Base-by-base conservation (phyloP, 257 asterid species). In the Solanum commersonii region DNA sequence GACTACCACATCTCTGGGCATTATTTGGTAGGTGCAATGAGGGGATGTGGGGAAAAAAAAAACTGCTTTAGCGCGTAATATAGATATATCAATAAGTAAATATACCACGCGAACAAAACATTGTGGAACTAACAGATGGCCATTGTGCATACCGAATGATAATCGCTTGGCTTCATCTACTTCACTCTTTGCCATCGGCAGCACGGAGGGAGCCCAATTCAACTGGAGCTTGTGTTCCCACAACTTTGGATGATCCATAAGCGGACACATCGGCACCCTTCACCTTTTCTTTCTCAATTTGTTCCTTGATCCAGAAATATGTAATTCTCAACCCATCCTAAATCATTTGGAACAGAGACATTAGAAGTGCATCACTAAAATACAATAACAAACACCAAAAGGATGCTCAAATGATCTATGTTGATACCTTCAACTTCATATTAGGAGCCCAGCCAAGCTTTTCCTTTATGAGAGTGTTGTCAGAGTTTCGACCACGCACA, bases 371-470 rank as follows among this genome's bases (percentile, higher is more conserved):
- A 16, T 44, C 18, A 25, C 63, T 4, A 18, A n/a, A 4, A 8
- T 23, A 22, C 29, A 29, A 44, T 72, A 40, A 81, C 29, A 49
- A 46, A 46, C 20, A 3, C 68, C 68, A 81, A 18, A 81, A 29
- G 25, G 85, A 78, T 78, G 84, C 0, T 23, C 11, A 77, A 4
- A 77, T 77, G 84, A 25, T 78, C 25, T 42, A 42, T 14, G 65
- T 25, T 65, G 42, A 68, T 89, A 96, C 98, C 98, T 94, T 96
- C 15, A 96, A 95, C 90, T 84, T 96, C 98, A 96, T 96, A 7
- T 95, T 88, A 72, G 98, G 98, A 56, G 98, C 98, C 98, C 98
- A 96, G 10, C 98, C 98, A 44, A 96, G 98, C 94, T 93, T 95
- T 91, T 96, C 98, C 87, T 94, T 95, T 11, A 96, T 95, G 33